These are phyloP conservation scores for Echria macrotheca DNA, from an alignment of 495 filamentous ascomycete genomes.

Conservation along the genomic window DNA sequence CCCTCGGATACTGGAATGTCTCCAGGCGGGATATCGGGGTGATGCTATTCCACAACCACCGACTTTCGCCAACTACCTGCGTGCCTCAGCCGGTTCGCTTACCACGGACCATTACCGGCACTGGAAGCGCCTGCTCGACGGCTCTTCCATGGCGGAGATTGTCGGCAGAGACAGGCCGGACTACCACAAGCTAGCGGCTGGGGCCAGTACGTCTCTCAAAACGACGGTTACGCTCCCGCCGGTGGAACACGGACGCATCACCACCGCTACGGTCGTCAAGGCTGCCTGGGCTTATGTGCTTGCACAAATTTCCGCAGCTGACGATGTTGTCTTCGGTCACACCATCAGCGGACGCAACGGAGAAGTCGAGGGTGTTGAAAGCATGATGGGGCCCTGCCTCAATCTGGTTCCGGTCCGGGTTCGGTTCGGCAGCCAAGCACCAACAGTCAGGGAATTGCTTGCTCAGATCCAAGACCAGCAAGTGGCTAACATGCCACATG, in stretches of 20 bases:
- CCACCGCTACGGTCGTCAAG: slow-evolving; percentile 46
- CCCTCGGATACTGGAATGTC: slow-evolving; percentile 48
- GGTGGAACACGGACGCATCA: slow-evolving; percentile 33
- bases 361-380: slow-evolving; percentile 46
- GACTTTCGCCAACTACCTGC: slow-evolving; percentile 52
- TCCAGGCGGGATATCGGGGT: slow-evolving; percentile 51
- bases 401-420: slow-evolving; percentile 57
- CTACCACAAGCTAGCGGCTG: not conserved
- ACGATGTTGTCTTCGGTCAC: slow-evolving; percentile 52
- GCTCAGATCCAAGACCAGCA: slow-evolving; percentile 54
- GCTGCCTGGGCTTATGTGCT: slow-evolving; percentile 55
- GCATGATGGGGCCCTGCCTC: slow-evolving; percentile 44
- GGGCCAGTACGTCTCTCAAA: slow-evolving; percentile 6
- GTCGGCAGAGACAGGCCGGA: too few relatives aligned
- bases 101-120: slow-evolving; percentile 39
- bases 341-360: slow-evolving; percentile 53
- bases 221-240: slow-evolving; percentile 15
- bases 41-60: slow-evolving; percentile 36
- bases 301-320: slow-evolving; percentile 35
- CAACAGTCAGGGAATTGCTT: slow-evolving; percentile 40
- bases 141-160: slow-evolving; percentile 40
- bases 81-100: slow-evolving; percentile 40
- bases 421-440: slow-evolving; percentile 25
- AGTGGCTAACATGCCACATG: slow-evolving; percentile 38
- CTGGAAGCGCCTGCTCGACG: slow-evolving; percentile 46